Conservation (phyloP, 2,329 filamentous ascomycete genomes). For the Aspergillus flavus region DNA sequence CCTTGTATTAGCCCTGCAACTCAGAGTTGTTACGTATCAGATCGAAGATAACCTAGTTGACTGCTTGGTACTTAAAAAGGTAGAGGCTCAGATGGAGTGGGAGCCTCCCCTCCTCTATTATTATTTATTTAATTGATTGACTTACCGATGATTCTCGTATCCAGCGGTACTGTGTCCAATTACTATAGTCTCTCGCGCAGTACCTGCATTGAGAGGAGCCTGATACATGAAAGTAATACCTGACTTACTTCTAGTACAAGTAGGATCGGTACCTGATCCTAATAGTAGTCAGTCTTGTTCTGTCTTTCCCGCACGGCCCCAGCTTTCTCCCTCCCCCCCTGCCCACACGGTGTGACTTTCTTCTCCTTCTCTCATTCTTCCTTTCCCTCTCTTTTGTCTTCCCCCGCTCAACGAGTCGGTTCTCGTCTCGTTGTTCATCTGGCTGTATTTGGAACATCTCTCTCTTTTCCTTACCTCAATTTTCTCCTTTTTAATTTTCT, state of each 20-base stretch:
- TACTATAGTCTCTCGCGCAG: not conserved
- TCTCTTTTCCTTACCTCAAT: conserved; percentile 17
- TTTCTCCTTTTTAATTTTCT: conserved; percentile 17
- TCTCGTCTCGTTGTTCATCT: conserved; percentile 51
- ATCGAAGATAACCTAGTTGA: conserved; percentile 17
- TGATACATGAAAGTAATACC: not conserved
- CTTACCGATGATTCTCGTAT: not conserved
- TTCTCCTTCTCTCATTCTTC: conserved; percentile 26
- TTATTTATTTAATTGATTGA: not conserved
- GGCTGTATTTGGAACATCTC: conserved; percentile 27
- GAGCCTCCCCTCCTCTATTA: not conserved
- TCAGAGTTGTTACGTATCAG: conserved; percentile 20
- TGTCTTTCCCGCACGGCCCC: conserved; percentile 2
- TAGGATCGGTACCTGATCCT: not conserved
- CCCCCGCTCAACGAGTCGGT: conserved; percentile 38
- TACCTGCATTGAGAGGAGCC: not conserved
- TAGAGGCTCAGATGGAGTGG: not conserved
- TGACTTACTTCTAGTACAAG: not conserved
- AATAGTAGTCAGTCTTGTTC: not conserved
- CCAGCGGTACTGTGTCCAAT: not conserved
- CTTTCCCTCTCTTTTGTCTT: conserved; percentile 32
- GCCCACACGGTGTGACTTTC: conserved; percentile 14
- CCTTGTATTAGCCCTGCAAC: conserved; percentile 4
- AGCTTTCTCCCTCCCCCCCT: not conserved
- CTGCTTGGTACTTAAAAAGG: not conserved